Conservation (phyloP, 169 alveolate species). For the Plasmodium billcollinsi region DNA sequence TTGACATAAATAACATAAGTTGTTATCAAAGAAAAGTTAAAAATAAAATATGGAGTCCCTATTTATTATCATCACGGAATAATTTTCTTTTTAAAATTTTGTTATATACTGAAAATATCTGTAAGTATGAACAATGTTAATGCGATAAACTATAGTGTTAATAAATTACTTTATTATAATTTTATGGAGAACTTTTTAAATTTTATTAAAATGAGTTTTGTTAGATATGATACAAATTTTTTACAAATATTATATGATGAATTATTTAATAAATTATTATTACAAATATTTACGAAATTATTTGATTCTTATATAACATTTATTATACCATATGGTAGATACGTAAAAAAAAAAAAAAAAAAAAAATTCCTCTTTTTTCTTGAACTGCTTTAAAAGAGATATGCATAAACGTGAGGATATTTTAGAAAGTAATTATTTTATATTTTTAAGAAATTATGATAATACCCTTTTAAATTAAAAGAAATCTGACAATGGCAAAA, state of each 20-base stretch:
- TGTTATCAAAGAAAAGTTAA: slow-evolving; percentile 9
- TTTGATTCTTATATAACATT: slow-evolving; percentile 18
- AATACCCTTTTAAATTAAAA: slow-evolving; percentile 3
- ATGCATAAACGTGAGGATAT: slow-evolving; percentile 50
- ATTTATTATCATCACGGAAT: neutral
- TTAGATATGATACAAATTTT: neutral
- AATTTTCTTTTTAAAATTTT: slow-evolving; percentile 11
- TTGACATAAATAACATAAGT: slow-evolving; percentile 35
- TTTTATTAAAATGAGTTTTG: slow-evolving; percentile 11
- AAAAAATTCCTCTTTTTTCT: neutral
- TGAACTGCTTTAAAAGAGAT: slow-evolving; percentile 19
- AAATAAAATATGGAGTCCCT: slow-evolving; percentile 38
- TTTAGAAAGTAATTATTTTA: slow-evolving; percentile 23
- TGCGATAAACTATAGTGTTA: slow-evolving; percentile 1
- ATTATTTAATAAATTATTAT: neutral
- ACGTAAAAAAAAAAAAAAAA: neutral
- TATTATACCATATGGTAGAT: slow-evolving; percentile 35
- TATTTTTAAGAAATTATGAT: slow-evolving; percentile 12
- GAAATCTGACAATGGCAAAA: neutral
- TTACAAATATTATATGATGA: neutral
- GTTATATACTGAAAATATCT: slow-evolving; percentile 16
- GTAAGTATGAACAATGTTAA: neutral
- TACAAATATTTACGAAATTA: slow-evolving; percentile 16
- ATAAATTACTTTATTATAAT: slow-evolving; percentile 47
- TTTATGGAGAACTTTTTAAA: slow-evolving; percentile 28